Evolutionary conservation across 2,329 filamentous ascomycete genomes (phyloP), one percentile per base, ranked within the genome.

Genomic region (Paradendryphiella salina): DNA sequence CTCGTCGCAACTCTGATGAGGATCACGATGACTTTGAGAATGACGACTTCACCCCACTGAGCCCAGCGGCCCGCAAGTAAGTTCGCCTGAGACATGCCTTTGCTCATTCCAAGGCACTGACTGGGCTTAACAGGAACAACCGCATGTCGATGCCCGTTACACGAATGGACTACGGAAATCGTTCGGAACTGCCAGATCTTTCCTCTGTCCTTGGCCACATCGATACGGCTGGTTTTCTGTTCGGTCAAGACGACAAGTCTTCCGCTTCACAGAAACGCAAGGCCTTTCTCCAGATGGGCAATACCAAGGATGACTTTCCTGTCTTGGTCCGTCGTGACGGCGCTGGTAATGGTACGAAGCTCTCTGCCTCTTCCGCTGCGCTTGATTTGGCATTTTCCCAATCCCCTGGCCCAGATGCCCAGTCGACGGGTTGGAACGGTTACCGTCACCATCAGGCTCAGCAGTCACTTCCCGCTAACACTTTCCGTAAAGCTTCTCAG

Each of bases 81-180:
- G 72, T 67, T 28, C 18, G 47, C 11, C 32, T 35, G 28, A 34
- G 42, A 48, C 21, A 31, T 46, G 40, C 43, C 43, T 60, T 40
- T 50, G 48, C 39, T 52, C 11, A 3, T 26, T 32, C 10, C 41
- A 29, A 40, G 29, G 10, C 35, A 42, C 52, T 56, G 63, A 51
- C 50, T 56, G 47, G 46, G 50, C 50, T 26, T 44, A 43, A 41
- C 63, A 95, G 90, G 61, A 80, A 87, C 54, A 95, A 96, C 72
- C 88, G 93, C 59, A 96, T 96, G 74, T 96, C 93, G 4, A 92
- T 96, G 88, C 93, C 93, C 26, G 88, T 93, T 43, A 90, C 88
- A 39, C 82, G 82, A 53, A 84, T 85, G 59, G 83, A 87, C 60
- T 85, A 80, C 60, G 83, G 86, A 56, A 76, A 85, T 63, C 85